Evolutionary conservation across 768 basidiomycete genomes (phyloP).

Genomic region (Piloderma croceum): DNA sequence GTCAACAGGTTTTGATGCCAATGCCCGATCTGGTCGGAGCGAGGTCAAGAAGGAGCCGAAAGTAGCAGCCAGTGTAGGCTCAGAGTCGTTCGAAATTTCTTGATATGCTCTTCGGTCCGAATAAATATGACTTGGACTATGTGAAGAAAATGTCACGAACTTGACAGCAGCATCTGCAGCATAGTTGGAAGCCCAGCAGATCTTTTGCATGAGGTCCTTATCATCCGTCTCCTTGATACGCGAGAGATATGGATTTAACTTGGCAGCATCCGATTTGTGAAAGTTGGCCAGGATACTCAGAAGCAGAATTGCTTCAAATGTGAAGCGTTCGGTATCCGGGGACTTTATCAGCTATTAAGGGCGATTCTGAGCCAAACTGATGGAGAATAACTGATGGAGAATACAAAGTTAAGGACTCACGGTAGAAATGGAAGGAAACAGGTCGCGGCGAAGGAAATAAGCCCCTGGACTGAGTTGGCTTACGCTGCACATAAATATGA

Average conservation of each 20-base stretch:
- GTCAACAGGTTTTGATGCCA: constrained; percentile 41
- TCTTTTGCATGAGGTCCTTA: constrained; percentile 46
- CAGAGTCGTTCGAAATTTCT: constrained; percentile 46
- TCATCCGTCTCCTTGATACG: constrained; percentile 45
- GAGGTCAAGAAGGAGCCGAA: constrained; percentile 48
- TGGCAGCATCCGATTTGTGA: constrained; percentile 67
- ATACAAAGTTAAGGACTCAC: constrained; percentile 32
- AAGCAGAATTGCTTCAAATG: constrained; percentile 55
- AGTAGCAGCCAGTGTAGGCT: constrained; percentile 44
- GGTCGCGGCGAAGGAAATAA: constrained; percentile 58
- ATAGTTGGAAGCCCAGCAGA: constrained; percentile 52
- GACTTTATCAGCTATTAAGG: constrained; percentile 46
- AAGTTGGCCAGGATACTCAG: constrained; percentile 64
- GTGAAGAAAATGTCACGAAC: no score
- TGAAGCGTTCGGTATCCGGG: constrained; percentile 47
- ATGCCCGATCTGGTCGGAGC: constrained; percentile 49
- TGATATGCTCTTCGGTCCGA: constrained; percentile 45
- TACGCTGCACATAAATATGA: constrained; percentile 54
- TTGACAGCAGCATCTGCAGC: constrained; percentile 45
- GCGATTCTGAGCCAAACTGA: constrained; percentile 1
- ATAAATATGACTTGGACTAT: no score
- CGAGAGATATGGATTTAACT: constrained; percentile 60
- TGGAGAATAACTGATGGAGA: background rate
- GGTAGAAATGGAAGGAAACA: constrained; percentile 49
- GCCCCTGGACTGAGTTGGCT: constrained; percentile 65